These are phyloP conservation scores for Vaccinium vitisidaea DNA, from an alignment of 148 eudicot genomes.

Conservation along the genomic window DNA sequence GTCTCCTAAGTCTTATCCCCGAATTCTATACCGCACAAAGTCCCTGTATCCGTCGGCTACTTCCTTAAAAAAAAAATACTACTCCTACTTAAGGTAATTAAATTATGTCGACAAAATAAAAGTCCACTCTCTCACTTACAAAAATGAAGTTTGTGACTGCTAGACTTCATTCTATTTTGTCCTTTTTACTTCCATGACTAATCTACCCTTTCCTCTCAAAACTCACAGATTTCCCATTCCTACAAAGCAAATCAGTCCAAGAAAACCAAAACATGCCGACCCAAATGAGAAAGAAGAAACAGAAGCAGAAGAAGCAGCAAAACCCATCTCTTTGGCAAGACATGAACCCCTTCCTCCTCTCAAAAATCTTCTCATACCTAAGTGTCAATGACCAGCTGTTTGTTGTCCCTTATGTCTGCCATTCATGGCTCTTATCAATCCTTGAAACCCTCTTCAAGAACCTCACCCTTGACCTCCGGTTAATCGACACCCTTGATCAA, in stretches of 20 bases:
- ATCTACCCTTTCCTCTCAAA: too few species aligned
- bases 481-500: slow-evolving; percentile 13
- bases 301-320: neutral
- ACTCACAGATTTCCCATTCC: too few species aligned
- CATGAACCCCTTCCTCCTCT: slow-evolving; percentile 12
- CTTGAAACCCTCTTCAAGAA: slow-evolving; percentile 8
- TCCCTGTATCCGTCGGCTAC: too few species aligned
- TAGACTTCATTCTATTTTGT: too few species aligned
- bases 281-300: neutral
- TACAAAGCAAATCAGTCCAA: neutral
- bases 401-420: slow-evolving; percentile 7
- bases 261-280: neutral
- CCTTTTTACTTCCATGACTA: too few species aligned
- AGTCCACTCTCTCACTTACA: too few species aligned
- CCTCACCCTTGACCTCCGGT: slow-evolving; percentile 5
- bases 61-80: too few species aligned
- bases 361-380: slow-evolving; percentile 10
- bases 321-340: slow-evolving; percentile 17
- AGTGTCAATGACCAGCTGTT: neutral
- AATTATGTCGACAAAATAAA: too few species aligned
- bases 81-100: too few species aligned
- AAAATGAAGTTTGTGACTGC: too few species aligned
- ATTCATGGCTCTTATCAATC: slow-evolving; percentile 13
- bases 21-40: too few species aligned
- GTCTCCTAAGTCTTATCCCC: too few species aligned